These are phyloP conservation scores for Ajuga chamaepitys DNA, from an alignment of 257 asterid species.

Conservation along the genomic window DNA sequence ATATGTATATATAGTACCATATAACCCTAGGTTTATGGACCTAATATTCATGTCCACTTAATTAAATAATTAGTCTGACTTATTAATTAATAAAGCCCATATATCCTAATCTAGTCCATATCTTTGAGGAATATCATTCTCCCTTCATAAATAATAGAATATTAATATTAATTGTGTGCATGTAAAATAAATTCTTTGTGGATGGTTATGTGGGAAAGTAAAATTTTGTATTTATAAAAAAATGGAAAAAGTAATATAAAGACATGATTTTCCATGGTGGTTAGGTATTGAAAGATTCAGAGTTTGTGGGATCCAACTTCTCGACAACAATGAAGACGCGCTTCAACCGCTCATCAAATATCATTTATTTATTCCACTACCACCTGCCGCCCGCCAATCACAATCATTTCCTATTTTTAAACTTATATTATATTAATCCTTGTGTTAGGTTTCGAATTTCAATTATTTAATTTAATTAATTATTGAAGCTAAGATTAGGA, in stretches of 20 bases:
- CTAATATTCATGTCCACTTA: too few species aligned
- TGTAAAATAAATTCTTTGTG: too few species aligned
- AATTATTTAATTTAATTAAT: conserved; percentile 2
- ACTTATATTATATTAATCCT: conserved; percentile 3
- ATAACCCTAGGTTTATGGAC: too few species aligned
- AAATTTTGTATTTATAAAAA: not conserved
- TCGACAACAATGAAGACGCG: conserved; percentile 33
- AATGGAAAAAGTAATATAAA: too few species aligned
- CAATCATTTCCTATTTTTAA: not conserved
- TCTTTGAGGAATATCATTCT: too few species aligned
- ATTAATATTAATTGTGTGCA: not conserved
- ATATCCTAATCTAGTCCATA: too few species aligned
- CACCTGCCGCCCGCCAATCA: conserved; percentile 12
- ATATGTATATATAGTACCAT: too few species aligned
- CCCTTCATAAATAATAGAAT: too few species aligned
- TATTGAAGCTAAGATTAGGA: conserved; percentile 24
- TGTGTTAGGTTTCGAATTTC: conserved; percentile 7
- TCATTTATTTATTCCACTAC: conserved; percentile 2
- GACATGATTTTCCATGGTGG: conserved; percentile 39
- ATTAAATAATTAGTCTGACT: too few species aligned
- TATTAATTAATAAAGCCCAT: too few species aligned
- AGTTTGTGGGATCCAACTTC: conserved; percentile 31
- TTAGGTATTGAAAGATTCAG: conserved; percentile 47
- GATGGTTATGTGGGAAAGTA: not conserved
- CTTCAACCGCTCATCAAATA: conserved; percentile 33